These are phyloP conservation scores for Ogataea polymorpha DNA, from an alignment of 805 yeast genomes.

Conservation along the genomic window DNA sequence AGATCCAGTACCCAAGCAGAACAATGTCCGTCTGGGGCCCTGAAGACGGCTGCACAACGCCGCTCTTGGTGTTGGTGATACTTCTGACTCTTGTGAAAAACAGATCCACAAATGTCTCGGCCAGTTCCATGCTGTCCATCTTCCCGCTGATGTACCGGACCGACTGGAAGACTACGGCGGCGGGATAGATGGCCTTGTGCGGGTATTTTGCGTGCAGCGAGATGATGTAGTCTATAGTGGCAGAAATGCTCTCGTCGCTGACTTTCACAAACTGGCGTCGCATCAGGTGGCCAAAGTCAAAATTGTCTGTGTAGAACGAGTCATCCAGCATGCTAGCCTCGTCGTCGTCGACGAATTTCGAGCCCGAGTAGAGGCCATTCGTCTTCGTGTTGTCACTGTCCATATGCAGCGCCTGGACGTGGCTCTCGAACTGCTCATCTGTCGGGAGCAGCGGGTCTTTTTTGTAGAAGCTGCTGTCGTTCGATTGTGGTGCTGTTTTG, in stretches of 20 bases:
- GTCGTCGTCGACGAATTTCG: conserved; percentile 31
- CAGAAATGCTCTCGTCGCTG: conserved; percentile 54
- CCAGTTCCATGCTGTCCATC: conserved; percentile 51
- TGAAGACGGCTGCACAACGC: conserved; percentile 38
- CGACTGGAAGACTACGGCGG: conserved; percentile 66
- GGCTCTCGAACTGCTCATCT: conserved; percentile 32
- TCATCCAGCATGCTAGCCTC: conserved; percentile 35
- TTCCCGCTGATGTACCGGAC: conserved; percentile 64
- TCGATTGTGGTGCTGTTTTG: conserved; percentile 11
- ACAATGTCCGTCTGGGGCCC: conserved; percentile 54
- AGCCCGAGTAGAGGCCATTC: conserved; percentile 20
- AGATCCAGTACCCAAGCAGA: conserved; percentile 80
- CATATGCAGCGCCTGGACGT: conserved; percentile 30
- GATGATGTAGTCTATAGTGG: conserved; percentile 46
- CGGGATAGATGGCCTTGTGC: conserved; percentile 56
- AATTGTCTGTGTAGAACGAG: conserved; percentile 34
- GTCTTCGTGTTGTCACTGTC: conserved; percentile 12
- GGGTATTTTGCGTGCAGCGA: conserved; percentile 42
- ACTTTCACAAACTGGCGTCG: conserved; percentile 62
- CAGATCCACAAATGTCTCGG: conserved; percentile 56
- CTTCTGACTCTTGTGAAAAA: conserved; percentile 61
- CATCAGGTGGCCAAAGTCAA: conserved; percentile 53
- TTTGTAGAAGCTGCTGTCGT: conserved; percentile 17
- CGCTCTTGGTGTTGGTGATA: conserved; percentile 57
- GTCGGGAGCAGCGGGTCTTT: conserved; percentile 15